These are phyloP conservation scores for Ceriops zippeliana DNA, from an alignment of 345 rosid species.

Conservation along the genomic window DNA sequence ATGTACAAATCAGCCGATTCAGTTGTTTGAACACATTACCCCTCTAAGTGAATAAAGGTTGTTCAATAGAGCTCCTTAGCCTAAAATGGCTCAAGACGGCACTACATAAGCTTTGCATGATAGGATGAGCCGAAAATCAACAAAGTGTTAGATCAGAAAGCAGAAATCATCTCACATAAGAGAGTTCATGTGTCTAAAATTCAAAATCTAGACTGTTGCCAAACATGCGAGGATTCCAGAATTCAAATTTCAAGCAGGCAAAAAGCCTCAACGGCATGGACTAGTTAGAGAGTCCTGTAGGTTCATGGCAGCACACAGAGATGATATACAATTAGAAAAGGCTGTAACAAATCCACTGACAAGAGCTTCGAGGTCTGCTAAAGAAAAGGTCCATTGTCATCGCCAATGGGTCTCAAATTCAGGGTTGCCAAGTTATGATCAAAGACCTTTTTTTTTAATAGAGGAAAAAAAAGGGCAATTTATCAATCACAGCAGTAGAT, in stretches of 20 bases:
- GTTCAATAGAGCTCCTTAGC: constrained; percentile 29
- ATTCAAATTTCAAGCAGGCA: neutral
- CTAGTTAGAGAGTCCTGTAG: too few relatives aligned
- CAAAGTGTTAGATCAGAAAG: neutral
- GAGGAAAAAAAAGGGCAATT: neutral
- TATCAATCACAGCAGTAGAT: neutral
- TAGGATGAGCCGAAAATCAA: constrained; percentile 15
- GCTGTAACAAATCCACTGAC: too few relatives aligned
- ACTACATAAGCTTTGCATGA: constrained; percentile 42
- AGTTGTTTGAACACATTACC: constrained; percentile 25
- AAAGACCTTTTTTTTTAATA: neutral
- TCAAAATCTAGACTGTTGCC: neutral
- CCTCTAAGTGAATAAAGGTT: constrained; percentile 6
- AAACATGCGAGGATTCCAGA: too few relatives aligned
- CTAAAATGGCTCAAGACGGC: constrained; percentile 46
- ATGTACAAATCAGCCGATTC: constrained; percentile 28
- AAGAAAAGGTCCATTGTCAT: neutral
- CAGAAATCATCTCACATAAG: neutral
- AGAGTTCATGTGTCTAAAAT: neutral
- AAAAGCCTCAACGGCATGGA: neutral
- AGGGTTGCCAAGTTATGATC: neutral
- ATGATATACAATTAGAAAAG: too few relatives aligned
- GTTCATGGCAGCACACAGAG: too few relatives aligned
- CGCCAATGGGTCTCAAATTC: neutral
- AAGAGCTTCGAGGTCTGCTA: neutral